Evolutionary conservation across 805 yeast genomes (phyloP).

Genomic region (Candida corydali): DNA sequence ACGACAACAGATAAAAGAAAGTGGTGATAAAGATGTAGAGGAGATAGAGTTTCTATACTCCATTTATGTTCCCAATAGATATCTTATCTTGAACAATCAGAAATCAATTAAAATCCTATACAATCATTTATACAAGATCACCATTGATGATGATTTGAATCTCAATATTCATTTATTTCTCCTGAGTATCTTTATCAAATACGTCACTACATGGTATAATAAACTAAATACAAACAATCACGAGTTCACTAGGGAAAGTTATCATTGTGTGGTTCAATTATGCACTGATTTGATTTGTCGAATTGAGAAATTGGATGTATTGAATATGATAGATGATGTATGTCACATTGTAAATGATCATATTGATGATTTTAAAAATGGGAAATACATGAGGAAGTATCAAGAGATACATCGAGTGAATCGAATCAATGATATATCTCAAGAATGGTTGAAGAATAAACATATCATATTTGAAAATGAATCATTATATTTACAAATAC

Average conservation of each 20-base stretch:
- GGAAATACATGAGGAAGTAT: conserved; percentile 14
- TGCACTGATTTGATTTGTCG: too few relatives aligned
- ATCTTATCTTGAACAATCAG: conserved; percentile 26
- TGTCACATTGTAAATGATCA: conserved; percentile 21
- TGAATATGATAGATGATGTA: too few relatives aligned
- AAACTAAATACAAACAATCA: conserved; percentile 29
- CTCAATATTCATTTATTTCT: conserved; percentile 35
- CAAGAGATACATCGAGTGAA: neutral
- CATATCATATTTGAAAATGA: conserved; percentile 18
- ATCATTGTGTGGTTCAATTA: conserved; percentile 21
- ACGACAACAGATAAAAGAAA: neutral
- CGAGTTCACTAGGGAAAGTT: conserved; percentile 24
- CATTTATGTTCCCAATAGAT: conserved; percentile 31
- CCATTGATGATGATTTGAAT: conserved; percentile 20
- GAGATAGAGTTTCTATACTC: conserved; percentile 30
- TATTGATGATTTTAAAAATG: conserved; percentile 14
- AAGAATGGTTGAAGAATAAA: conserved; percentile 12
- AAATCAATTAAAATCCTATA: conserved; percentile 22
- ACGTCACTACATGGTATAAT: conserved; percentile 23
- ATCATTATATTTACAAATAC: conserved; percentile 18
- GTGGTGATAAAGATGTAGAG: conserved; percentile 13
- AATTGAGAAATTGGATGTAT: conserved; percentile 11
- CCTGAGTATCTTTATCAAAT: conserved; percentile 23
- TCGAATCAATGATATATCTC: conserved; percentile 9
- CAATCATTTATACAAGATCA: conserved; percentile 25